These are phyloP conservation scores for Marasmius fiardii DNA, from an alignment of 1,284 basidiomycete genomes.

Conservation along the genomic window DNA sequence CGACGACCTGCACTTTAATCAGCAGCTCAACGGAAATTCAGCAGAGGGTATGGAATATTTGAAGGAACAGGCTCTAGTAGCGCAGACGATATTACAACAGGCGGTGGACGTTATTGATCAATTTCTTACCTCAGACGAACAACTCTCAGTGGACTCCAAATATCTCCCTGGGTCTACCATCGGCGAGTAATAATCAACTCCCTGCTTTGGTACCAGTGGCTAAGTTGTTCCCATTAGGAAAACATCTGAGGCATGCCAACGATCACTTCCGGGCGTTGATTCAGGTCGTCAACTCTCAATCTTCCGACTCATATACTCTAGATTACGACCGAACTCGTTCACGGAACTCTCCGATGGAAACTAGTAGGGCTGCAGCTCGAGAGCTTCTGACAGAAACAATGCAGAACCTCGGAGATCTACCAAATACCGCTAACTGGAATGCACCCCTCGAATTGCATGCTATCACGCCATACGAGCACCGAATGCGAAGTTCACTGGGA, in stretches of 20 bases:
- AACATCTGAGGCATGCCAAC: conserved; percentile 77
- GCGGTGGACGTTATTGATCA: conserved; percentile 69
- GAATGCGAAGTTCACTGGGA: conserved; percentile 74
- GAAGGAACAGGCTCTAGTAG: conserved; percentile 58
- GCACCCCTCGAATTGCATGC: conserved; percentile 67
- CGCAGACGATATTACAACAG: conserved; percentile 61
- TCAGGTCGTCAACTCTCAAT: conserved; percentile 45
- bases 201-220: neutral
- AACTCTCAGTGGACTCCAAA: conserved; percentile 62
- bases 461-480: conserved; percentile 72
- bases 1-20: conserved; percentile 4
- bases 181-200: conserved; percentile 40
- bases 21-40: conserved; percentile 6
- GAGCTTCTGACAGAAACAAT: conserved; percentile 56
- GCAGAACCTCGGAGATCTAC: conserved; percentile 47
- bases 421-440: conserved; percentile 46
- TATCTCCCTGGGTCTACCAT: conserved; percentile 81
- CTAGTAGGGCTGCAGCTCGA: conserved; percentile 54
- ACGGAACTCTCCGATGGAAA: conserved; percentile 82
- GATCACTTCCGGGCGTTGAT: conserved; percentile 74
- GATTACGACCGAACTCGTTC: conserved; percentile 1
- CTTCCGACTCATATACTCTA: conserved; percentile 29
- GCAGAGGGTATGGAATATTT: conserved; percentile 26
- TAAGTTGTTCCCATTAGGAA: conserved; percentile 43
- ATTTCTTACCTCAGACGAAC: conserved; percentile 59